Evolutionary conservation across 495 filamentous ascomycete species (phyloP), one percentile per base, ranked within the genome.

Genomic region (Tuber indicum): DNA sequence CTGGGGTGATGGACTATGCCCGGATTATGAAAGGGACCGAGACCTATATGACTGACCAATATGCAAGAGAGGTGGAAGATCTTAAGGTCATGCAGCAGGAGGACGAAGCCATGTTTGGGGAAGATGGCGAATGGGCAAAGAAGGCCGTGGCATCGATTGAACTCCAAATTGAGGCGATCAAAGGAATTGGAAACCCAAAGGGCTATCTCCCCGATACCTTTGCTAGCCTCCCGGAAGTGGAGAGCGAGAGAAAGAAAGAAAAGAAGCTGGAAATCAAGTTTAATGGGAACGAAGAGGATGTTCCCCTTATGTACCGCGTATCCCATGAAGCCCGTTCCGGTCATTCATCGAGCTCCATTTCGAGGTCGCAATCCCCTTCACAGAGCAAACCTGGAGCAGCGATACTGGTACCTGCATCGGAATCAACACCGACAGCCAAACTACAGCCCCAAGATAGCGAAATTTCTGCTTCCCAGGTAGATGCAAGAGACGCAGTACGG

Each of bases 21-120:
- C 89, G 96, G 72, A 91, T 99, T 70, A 98, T 99, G 92, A 97
- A 93, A 84, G 96, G 95, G 19, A 94, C 92, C 6, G 91, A 93
- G 83, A 90, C 92, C 23, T 98, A 98, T 81, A 94, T 99, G 92
- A 81, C 85, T 26, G 86, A 89, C 72, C 91, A 98, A 84, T 95
- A 91, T 83, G 89, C 94, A 75, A 81, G 86, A 12, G 96, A 98
- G 81, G 91, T 97, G 26, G 86, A 89, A 69, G 89, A 93, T 19
- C 85, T 99, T 45, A 87, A 89, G 78, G 84, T 84, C 73, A 93
- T 97, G 84, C 92, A 93, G 84, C 87, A 89, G 72, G 93, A 97
- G 83, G 96, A 99, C 82, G 93, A 98, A 84, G 84, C 97, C 39
- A 87, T 97, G 82, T 99, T 97, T 84, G 94, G 94, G 17, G 94